Evolutionary conservation across 352 stramenopile genomes (phyloP), one percentile per base, ranked within the genome.

Genomic region (Globisporangium viniferum): DNA sequence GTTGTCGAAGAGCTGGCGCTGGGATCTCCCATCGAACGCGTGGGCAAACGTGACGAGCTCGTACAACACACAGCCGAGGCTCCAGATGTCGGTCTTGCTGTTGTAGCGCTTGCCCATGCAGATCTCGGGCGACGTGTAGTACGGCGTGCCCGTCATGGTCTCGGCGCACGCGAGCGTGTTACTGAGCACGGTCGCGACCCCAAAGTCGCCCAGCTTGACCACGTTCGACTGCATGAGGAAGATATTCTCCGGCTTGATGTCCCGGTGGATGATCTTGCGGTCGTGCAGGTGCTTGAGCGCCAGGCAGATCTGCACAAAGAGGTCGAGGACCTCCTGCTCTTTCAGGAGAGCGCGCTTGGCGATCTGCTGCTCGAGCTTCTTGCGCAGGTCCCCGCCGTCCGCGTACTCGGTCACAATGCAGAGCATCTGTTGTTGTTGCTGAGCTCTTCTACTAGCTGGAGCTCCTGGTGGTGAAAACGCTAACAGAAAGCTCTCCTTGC

Each of bases 41-140:
- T 98, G 91, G 14, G 73, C 68, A 63, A 98, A 84, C 29, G 93
- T 95, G 2, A 66, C 74, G 74, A 98, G 88, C 76, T 98, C 95
- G 74, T 97, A 98, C 27, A 98, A 67, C 9, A 98, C 83, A 71
- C 93, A 98, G 2, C 95, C 95, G 15, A 98, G 76, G 36, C 93
- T 97, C 95, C 95, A 98, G 20, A 98, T 73, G 70, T 98, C 95
- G 0, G 88, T 96, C 76, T 98, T 98, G 65, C 93, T 81, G 61
- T 98, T 97, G 81, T 98, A 98, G 15, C 80, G 79, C 59, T 94
- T 84, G 18, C 95, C 94, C 14, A 97, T 78, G 70, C 91, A 98
- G 54, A 98, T 96, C 74, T 98, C 94, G 46, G 94, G 94, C 9
- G 90, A 97, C 56, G 97, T 98, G 79, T 98, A 98, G 75, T 97